Percentiles rank a stretch among this genome's conserved stretches.
Evolutionary conservation across 306 rosid genomes (phyloP).

Genomic region (Purshia tridentata): DNA sequence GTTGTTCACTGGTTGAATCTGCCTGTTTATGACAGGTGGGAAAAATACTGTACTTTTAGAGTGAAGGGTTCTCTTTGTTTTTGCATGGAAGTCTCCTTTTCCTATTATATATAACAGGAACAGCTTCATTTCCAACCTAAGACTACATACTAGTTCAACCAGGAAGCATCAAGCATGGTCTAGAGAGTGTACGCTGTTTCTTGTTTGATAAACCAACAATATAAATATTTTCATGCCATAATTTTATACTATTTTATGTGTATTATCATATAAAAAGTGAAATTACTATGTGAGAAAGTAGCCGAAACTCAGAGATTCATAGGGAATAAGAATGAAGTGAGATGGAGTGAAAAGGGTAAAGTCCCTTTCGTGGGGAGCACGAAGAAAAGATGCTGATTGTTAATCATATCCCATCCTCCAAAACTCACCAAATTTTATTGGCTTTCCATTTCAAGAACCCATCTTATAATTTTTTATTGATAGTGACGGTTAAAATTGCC

Average conservation of each 20-base stretch:
- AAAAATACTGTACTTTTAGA: background rate
- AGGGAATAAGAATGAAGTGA: background rate
- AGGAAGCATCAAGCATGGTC: no score
- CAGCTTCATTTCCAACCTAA: no score
- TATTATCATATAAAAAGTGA: no score
- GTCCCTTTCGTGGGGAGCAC: constrained; percentile 30
- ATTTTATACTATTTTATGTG: no score
- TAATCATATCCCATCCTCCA: background rate
- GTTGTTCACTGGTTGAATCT: constrained; percentile 5
- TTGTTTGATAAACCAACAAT: no score
- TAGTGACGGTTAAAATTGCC: background rate
- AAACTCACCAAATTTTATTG: background rate
- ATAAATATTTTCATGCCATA: no score
- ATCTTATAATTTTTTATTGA: background rate
- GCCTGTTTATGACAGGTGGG: background rate
- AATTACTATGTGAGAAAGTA: background rate
- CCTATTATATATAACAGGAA: no score
- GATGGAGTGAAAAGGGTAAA: background rate
- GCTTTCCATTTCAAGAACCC: background rate
- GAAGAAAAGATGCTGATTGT: constrained; percentile 6
- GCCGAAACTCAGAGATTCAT: background rate
- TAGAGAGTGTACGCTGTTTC: no score
- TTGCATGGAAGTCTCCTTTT: background rate
- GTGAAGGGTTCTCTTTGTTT: background rate
- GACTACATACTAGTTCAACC: no score